Base-by-base conservation (phyloP, 1,284 basidiomycete genomes). In the Cryptococcus jaspeensis region DNA sequence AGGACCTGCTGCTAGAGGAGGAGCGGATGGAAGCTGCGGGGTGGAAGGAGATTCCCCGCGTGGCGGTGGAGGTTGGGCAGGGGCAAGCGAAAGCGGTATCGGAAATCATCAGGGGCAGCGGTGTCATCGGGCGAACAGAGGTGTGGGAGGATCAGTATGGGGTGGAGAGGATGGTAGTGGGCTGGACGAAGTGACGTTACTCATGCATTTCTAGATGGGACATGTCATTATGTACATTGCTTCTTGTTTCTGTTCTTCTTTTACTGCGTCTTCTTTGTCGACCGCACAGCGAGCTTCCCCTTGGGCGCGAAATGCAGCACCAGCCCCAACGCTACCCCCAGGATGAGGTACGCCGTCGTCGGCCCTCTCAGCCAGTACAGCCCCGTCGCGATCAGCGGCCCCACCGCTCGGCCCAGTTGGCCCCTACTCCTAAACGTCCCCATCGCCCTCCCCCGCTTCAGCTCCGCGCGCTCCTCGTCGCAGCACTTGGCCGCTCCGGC, bases 341-440 rank as follows among this genome's bases (percentile, higher is more conserved):
- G 83, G 6, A 82, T 72, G 4, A 81, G 78, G 65, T 93, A 94
- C n/a, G 88, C 90, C 41, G 82, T 62, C 3, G 87, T 83, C 20
- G 92, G 92, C 2, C 91, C 77, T 18, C 62, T 50, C 0, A 73
- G 47, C 72, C 74, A 80, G 72, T 93, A 93, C n/a, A 85, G 84
- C 20, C 62, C 80, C 81, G 64, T 76, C 85, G 90, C 90, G 20
- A 94, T 79, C 6, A 95, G 72, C 6, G 92, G 92, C 0, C 92
- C 92, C 43, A 94, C 81, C 5, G 92, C 92, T 56, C 92, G 83
- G 3, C 92, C 92, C 42, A 95, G 81, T 72, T 95, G 92, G 25
- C 92, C 92, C 37, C 58, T 71, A 1, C 90, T 92, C 56, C 92
- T 84, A 78, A 94, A 94, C 58, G 83, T 72, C 32, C 92, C 92